Base-by-base conservation (phyloP, 495 filamentous ascomycete species). In the Friedmanniomyces simplex region DNA sequence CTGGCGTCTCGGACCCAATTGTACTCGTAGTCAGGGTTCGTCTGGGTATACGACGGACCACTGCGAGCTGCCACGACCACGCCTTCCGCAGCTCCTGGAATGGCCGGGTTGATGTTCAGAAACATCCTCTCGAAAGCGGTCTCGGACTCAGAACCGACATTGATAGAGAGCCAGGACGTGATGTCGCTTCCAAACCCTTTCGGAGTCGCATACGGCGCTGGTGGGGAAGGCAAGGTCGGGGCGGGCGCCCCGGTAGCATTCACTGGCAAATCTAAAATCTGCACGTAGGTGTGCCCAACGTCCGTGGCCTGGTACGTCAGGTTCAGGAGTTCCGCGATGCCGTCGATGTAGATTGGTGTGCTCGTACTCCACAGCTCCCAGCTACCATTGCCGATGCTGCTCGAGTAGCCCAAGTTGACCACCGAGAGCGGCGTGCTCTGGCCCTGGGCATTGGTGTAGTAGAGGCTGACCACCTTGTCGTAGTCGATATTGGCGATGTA, bases 1-100 rank as follows among this genome's bases (percentile, higher is more conserved):
- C 30, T 46, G 20, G 57, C 50, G 28, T 64, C 61, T 1, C 64
- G 41, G 11, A 64, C 62, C 64, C 58, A 61, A 49, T 58, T 59
- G 50, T 66, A 66, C 18, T 52, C 60, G 53, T 65, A 65, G 32
- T 66, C 59, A 1, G 63, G 63, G 28, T 49, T 49, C 1, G 10
- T 54, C n/a, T 58, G 48, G 8, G 51, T 32, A 41, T 66, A 62
- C 8, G 43, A 53, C 7, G 59, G 59, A 7, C 59, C 59, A 28
- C 59, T 58, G 10, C 59, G 58, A 25, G 61, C 64, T 1, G 64
- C 64, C 34, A 64, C 58, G n/a, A 64, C 61, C 2, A 57, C 61
- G 7, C 64, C 64, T 49, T 50, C 24, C 5, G 37, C 61, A 18
- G 61, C 61, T 13, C 61, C 62, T 0, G 57, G 25, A 18, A 64